These are phyloP conservation scores for Sporothrix variecibatus DNA, from an alignment of 2,329 filamentous ascomycete genomes.

Conservation along the genomic window DNA sequence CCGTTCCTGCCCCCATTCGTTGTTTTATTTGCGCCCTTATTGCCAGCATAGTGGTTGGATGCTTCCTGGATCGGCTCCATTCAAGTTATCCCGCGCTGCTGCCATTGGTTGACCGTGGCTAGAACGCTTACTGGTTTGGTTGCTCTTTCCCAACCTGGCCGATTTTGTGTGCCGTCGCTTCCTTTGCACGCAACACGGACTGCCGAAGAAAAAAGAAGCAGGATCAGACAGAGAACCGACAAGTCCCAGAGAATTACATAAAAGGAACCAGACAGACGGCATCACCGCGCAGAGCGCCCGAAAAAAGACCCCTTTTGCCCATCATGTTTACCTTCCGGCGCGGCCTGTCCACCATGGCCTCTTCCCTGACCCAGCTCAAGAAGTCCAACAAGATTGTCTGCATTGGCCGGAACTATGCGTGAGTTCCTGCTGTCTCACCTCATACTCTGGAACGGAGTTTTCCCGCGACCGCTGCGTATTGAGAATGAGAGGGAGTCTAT, in stretches of 20 bases:
- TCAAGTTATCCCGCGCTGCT: constrained; percentile 6
- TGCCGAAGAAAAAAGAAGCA: constrained; percentile 6
- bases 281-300: not conserved
- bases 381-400: constrained; percentile 72
- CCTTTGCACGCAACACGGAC: constrained; percentile 6
- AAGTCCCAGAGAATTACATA: not conserved
- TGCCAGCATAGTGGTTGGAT: constrained; percentile 15
- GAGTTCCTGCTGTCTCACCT: constrained; percentile 39
- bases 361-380: constrained; percentile 41
- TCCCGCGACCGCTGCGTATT: not conserved
- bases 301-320: not conserved
- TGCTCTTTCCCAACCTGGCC: constrained; percentile 5
- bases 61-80: constrained; percentile 13
- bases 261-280: constrained; percentile 18
- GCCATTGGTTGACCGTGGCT: constrained; percentile 3
- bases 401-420: constrained; percentile 95
- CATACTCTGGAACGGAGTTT: not conserved
- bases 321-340: constrained; percentile 35
- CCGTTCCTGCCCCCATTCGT: not conserved
- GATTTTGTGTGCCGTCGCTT: constrained; percentile 10
- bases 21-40: not conserved
- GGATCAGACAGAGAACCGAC: not conserved
- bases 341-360: constrained; percentile 41
- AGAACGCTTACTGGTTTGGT: not conserved
- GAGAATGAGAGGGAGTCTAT: not conserved